Evolutionary conservation across 2,329 filamentous ascomycete genomes (phyloP).

Genomic region (Colletotrichum sp.): DNA sequence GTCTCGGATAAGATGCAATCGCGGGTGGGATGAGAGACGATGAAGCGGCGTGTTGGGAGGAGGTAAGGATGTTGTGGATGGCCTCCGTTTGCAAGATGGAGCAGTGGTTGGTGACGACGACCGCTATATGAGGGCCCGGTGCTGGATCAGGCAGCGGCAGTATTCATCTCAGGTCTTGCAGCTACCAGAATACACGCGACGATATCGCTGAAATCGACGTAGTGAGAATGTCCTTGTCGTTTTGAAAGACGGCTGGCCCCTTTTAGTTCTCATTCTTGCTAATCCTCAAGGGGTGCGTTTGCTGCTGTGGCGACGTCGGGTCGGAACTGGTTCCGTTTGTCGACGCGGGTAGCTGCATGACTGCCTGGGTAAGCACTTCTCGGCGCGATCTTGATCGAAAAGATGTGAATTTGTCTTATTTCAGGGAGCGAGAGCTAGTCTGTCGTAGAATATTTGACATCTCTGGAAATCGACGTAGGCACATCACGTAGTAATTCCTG

Average conservation of each 20-base stretch:
- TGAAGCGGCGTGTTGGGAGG: fast-evolving
- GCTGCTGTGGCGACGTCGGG: not conserved
- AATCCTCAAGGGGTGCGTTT: fast-evolving
- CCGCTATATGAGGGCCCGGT: not conserved
- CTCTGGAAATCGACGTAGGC: no score
- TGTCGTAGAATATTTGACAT: no score
- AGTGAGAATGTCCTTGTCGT: not conserved
- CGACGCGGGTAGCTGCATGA: not conserved
- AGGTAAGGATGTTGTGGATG: not conserved
- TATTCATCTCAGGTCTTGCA: fast-evolving
- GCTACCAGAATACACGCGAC: not conserved
- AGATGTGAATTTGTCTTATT: no score
- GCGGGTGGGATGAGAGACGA: not conserved
- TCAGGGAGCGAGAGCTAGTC: no score
- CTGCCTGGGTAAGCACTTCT: fast-evolving
- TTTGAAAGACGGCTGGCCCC: not conserved
- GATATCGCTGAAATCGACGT: fast-evolving
- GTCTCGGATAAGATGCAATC: not conserved
- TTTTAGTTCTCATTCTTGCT: not conserved
- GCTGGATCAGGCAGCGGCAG: not conserved
- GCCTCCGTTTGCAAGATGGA: not conserved
- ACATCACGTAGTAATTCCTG: no score
- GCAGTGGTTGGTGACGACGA: not conserved
- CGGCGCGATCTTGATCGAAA: no score
- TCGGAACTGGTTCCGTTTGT: not conserved